Evolutionary conservation across 768 basidiomycete genomes (phyloP), one percentile per base, ranked within the genome.

Genomic region (Amanita polypyramis): DNA sequence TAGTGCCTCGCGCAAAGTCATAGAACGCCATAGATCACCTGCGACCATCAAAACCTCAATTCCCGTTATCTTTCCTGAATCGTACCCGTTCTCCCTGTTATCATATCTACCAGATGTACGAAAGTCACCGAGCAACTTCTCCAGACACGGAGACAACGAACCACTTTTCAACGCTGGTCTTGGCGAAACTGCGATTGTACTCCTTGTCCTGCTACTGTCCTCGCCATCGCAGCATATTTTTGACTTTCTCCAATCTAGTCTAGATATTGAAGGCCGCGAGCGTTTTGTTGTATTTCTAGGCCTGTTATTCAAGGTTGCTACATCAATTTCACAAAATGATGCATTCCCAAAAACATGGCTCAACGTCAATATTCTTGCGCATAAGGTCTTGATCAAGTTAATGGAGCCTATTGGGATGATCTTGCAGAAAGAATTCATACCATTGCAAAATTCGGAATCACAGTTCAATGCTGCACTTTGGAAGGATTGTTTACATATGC

Each of bases 271-370:
- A 63, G 92, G 95, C 1, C 74, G 74, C 29, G 89, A 91, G 30
- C 77, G 85, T 48, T 84, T 92, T 51, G 70, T 85, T 6, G 57
- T 66, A 2, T 70, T 91, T 3, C 69, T 97, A 10, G 75, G 75
- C 5, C 79, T 83, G 47, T 80, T 93, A 54, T 94, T 96, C 74
- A 80, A 75, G 47, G 84, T 92, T 33, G 79, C 79, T 2, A 73
- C 70, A 4, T 92, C 89, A 9, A 88, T 96, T 46, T 66, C 98
- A 49, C 75, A 81, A 50, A 87, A 87, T 56, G 83, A 94, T 27
- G 87, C 92, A 0, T 97, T 90, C 71, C 92, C 93, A 0, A 76
- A 72, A 54, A 80, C 80, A 30, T 97, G 95, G 95, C 72, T 97
- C 53, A 96, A 94, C 53, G 77, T 94, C 56, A 89, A 86, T 55